Conservation (phyloP, 805 yeast species). For the Zygosaccharomyces pseudorouxii region DNA sequence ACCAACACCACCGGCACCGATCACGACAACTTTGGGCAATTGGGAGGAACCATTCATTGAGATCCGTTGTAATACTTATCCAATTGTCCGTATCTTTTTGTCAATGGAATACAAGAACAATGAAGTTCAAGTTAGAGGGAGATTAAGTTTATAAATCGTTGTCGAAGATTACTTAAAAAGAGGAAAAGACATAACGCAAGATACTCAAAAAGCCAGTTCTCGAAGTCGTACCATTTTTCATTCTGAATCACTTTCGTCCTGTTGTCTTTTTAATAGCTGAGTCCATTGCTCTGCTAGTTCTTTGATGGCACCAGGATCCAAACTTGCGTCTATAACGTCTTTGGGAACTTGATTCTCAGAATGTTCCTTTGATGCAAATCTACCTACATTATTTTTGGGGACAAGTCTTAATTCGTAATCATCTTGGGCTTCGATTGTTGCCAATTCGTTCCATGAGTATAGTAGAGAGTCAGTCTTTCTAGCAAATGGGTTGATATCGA, state of each 20-base stretch:
- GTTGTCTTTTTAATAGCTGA: conserved; percentile 34
- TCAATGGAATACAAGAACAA: background rate
- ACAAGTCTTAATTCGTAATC: conserved; percentile 61
- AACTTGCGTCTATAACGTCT: conserved; percentile 81
- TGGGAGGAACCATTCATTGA: background rate
- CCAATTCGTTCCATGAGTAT: conserved; percentile 80
- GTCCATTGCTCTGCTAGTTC: conserved; percentile 63
- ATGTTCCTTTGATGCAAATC: conserved; percentile 77
- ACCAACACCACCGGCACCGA: conserved; percentile 89
- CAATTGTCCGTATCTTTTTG: background rate
- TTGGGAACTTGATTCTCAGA: conserved; percentile 88
- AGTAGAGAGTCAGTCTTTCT: conserved; percentile 73
- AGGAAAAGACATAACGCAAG: background rate
- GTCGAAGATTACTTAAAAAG: background rate
- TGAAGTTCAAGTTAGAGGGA: background rate
- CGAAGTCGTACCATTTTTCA: background rate
- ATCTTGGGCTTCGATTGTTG: conserved; percentile 21
- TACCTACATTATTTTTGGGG: conserved; percentile 60
- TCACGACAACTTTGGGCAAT: conserved; percentile 45
- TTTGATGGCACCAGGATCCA: conserved; percentile 63
- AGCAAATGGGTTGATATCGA: conserved; percentile 85
- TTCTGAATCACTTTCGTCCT: conserved; percentile 17
- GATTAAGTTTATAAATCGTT: background rate
- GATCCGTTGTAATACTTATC: background rate
- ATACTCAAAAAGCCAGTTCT: background rate